Evolutionary conservation across 176 grass and related monocot species (phyloP), one percentile per base, ranked within the genome.

Genomic region (Triticum urartu): DNA sequence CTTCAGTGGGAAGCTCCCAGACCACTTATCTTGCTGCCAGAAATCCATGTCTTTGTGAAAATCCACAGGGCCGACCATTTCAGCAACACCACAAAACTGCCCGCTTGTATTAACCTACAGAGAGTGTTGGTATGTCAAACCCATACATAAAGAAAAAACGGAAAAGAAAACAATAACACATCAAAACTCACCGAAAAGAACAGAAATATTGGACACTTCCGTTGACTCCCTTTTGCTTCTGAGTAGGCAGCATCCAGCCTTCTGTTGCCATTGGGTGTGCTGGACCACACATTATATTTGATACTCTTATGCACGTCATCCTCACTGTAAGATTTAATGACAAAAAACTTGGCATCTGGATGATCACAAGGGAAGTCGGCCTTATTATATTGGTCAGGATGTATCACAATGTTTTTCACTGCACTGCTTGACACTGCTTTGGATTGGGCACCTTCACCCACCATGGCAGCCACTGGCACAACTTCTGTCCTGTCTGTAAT

Each of bases 1-100:
- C 65, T 92, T 95, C n/a, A 92, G 86, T 5, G 80, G 90, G 58
- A 95, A 92, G 76, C 90, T 92, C 30, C 93, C 93, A 62, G 90
- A 88, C 93, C 93, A 95, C 80, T 95, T 95, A 88, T 95, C 88
- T 72, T 95, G 93, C 88, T 95, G 93, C 93, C 93, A 95, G 86
- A 95, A 92, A 48, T 89, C 86, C 93, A 95, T 92, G 77, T 95
- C 88, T 73, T 92, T 91, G 35, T 90, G 74, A 81, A 92, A 95
- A 89, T 95, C 83, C 74, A 95, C 90, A 35, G 86, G 88, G 21
- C 93, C 90, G 33, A 89, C 64, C 93, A 95, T 95, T 84, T 92
- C 93, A 64, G 90, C 90, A 28, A 92, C 90, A 64, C 93, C 93
- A 85, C 90, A 92, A 59, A 95, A 95, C 56, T 92, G 93, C 17